Percentiles rank a stretch among this genome's conserved stretches.
phyloP scores from a whole-genome alignment of 306 rosid species.

The Ormosia emarginata region DNA sequence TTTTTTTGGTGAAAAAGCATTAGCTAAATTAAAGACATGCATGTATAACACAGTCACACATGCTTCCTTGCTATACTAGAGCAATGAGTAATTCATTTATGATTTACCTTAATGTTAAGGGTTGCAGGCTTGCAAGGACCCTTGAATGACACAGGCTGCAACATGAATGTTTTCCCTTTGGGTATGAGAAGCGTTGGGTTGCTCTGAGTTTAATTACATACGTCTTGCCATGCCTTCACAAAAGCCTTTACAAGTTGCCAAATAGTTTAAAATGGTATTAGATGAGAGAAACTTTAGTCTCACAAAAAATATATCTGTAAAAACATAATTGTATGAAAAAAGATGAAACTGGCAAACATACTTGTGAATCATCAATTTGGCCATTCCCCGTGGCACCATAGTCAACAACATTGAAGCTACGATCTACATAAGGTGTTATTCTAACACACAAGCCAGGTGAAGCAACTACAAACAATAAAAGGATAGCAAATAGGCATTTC shows the following conservation, averaged over 20 bases:
- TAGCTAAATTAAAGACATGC: too few species aligned
- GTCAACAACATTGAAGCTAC: constrained; percentile 21
- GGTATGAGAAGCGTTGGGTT: constrained; percentile 39
- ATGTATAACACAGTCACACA: too few species aligned
- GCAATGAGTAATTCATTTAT: too few species aligned
- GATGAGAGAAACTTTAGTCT: background rate
- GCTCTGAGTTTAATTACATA: constrained; percentile 21
- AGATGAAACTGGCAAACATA: background rate
- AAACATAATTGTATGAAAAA: background rate
- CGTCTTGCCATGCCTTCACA: constrained; percentile 42
- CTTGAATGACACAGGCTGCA: constrained; percentile 33
- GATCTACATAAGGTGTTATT: background rate
- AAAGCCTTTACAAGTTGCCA: constrained; percentile 34
- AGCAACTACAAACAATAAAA: background rate
- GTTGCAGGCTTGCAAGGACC: constrained; percentile 52
- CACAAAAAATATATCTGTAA: background rate
- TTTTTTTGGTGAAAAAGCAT: too few species aligned
- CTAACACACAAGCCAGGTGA: background rate
- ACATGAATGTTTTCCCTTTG: constrained; percentile 29
- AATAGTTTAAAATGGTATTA: background rate
- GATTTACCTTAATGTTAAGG: constrained; percentile 31
- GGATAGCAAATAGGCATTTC: background rate
- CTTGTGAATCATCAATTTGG: constrained; percentile 44
- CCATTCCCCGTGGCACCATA: constrained; percentile 52
- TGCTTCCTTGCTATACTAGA: too few species aligned